Conservation (phyloP, 2,329 filamentous ascomycete genomes). For the Polychaeton citri region DNA sequence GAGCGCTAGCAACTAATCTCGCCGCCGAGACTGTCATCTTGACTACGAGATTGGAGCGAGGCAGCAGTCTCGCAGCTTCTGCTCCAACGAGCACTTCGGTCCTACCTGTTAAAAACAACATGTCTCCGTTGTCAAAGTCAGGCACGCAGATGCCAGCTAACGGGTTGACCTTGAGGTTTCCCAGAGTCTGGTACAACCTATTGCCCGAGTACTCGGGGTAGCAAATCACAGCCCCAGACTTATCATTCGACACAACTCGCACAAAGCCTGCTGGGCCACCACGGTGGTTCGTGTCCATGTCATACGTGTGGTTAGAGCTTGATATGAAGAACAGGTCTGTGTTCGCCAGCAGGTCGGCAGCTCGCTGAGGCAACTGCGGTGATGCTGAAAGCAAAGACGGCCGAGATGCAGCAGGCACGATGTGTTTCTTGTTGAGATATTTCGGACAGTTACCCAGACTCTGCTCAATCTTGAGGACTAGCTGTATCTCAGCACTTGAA, state of each 20-base stretch:
- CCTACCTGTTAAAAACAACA: conserved; percentile 60
- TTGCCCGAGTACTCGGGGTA: conserved; percentile 85
- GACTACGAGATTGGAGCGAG: conserved; percentile 59
- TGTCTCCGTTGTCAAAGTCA: conserved; percentile 58
- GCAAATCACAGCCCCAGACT: conserved; percentile 38
- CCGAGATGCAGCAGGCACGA: conserved; percentile 41
- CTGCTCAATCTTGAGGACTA: conserved; percentile 57
- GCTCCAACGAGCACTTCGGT: conserved; percentile 53
- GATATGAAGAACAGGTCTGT: conserved; percentile 72
- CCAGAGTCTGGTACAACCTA: conserved; percentile 68
- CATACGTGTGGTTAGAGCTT: conserved; percentile 43
- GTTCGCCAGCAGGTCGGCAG: conserved; percentile 44
- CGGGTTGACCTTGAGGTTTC: conserved; percentile 58
- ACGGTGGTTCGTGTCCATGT: conserved; percentile 76
- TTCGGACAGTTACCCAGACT: conserved; percentile 75
- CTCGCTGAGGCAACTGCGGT: conserved; percentile 38
- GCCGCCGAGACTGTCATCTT: conserved; percentile 50
- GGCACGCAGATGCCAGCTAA: conserved; percentile 58
- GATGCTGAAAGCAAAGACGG: conserved; percentile 39
- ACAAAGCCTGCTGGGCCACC: conserved; percentile 65
- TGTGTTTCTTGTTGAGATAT: conserved; percentile 63
- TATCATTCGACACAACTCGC: conserved; percentile 47
- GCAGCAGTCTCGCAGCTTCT: conserved; percentile 48
- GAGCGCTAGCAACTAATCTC: conserved; percentile 48
- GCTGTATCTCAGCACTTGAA: conserved; percentile 31